phyloP scores from a whole-genome alignment of 2,329 filamentous ascomycete genomes.

The Ophiosphaerella korrae region DNA sequence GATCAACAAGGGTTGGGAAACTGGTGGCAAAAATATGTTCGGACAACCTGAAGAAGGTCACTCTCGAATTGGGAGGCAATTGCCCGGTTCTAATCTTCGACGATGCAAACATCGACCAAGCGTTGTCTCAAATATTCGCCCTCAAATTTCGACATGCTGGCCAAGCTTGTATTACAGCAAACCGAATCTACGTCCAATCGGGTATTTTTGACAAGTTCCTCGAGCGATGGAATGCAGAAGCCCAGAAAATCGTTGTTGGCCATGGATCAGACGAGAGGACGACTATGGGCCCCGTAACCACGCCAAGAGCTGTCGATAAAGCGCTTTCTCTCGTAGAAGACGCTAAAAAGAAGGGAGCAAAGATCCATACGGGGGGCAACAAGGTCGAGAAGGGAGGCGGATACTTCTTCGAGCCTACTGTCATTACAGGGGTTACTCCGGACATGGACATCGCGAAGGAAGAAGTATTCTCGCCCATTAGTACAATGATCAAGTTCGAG shows the following conservation, averaged over 20 bases:
- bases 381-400: slow-evolving; percentile 55
- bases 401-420: slow-evolving; percentile 73
- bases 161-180: slow-evolving; percentile 69
- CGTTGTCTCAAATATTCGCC: slow-evolving; percentile 52
- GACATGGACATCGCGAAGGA: slow-evolving; percentile 64
- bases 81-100: slow-evolving; percentile 69
- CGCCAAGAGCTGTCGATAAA: slow-evolving; percentile 61
- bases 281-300: slow-evolving; percentile 67
- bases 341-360: slow-evolving; percentile 66
- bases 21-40: slow-evolving; percentile 65
- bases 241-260: slow-evolving; percentile 62
- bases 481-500: slow-evolving; percentile 68
- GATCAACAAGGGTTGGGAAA: slow-evolving; percentile 64
- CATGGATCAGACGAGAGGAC: slow-evolving; percentile 63
- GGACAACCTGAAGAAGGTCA: slow-evolving; percentile 67
- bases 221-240: slow-evolving; percentile 57
- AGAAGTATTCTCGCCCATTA: slow-evolving; percentile 69
- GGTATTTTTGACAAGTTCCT: slow-evolving; percentile 67
- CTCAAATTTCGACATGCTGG: slow-evolving; percentile 65
- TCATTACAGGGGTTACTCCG: slow-evolving; percentile 63
- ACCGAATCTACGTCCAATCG: slow-evolving; percentile 68
- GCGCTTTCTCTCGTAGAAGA: slow-evolving; percentile 66
- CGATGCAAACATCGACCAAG: slow-evolving; percentile 65
- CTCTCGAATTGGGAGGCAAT: slow-evolving; percentile 68
- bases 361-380: slow-evolving; percentile 66